These are phyloP conservation scores for Vigna trinervia DNA, from an alignment of 306 rosid species.

Conservation along the genomic window DNA sequence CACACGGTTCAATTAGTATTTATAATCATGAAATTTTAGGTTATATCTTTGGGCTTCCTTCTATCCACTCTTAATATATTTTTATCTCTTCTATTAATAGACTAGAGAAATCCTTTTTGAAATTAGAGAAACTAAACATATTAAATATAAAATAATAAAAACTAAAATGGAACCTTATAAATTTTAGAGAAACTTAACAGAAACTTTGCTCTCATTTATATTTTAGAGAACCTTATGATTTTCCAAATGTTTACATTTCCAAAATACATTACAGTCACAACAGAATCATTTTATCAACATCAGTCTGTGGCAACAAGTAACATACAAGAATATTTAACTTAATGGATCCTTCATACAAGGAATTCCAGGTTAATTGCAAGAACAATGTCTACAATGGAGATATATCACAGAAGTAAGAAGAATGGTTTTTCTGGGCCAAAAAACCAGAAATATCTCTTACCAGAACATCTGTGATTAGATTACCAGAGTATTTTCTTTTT, in stretches of 20 bases:
- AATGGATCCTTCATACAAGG: conserved; percentile 27
- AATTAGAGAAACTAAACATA: too few relatives aligned
- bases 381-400: conserved; percentile 42
- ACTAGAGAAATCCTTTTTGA: too few relatives aligned
- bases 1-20: too few relatives aligned
- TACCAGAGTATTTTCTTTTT: conserved; percentile 45
- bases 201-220: too few relatives aligned
- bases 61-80: too few relatives aligned
- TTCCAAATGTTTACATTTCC: conserved; percentile 7
- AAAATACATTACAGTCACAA: conserved; percentile 14
- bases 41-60: too few relatives aligned
- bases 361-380: conserved; percentile 30
- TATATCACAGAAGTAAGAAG: conserved; percentile 35
- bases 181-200: too few relatives aligned
- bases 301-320: conserved; percentile 33
- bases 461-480: conserved; percentile 42
- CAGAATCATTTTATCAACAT: conserved; percentile 14
- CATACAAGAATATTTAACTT: conserved; percentile 15
- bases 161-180: too few relatives aligned
- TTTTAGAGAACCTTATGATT: not conserved
- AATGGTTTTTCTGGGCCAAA: conserved; percentile 43
- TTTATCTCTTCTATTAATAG: too few relatives aligned
- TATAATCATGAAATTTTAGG: too few relatives aligned
- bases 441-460: conserved; percentile 51
- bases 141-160: too few relatives aligned